A percentile compares a stretch with the other conserved stretches of the same genome.
Conservation (phyloP, 306 rosid species). For the Cotoneaster glaucophyllus region DNA sequence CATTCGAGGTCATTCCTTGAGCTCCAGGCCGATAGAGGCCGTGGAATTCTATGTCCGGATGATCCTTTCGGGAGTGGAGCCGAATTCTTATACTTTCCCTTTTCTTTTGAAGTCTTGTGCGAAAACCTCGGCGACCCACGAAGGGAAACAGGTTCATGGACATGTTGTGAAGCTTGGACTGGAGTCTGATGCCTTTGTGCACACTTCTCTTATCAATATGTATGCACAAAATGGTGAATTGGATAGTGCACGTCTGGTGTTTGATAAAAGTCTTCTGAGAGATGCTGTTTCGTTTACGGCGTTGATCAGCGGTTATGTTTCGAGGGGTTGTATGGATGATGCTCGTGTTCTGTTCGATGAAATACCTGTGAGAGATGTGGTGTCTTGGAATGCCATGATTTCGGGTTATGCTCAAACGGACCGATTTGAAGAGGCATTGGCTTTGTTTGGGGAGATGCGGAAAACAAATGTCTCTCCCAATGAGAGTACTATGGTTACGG, state of each 20-base stretch:
- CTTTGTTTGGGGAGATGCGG: conserved; percentile 50
- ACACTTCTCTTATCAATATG: conserved; percentile 58
- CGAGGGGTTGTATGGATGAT: conserved; percentile 45
- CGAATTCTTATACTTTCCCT: conserved; percentile 76
- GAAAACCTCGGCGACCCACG: conserved; percentile 32
- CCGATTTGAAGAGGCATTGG: conserved; percentile 51
- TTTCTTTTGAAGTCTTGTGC: conserved; percentile 59
- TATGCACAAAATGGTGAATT: conserved; percentile 49
- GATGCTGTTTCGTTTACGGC: conserved; percentile 76
- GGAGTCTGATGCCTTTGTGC: conserved; percentile 42
- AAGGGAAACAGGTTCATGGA: conserved; percentile 63
- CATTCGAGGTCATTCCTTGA: conserved; percentile 48
- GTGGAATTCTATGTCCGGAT: conserved; percentile 29
- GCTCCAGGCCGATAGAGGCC: conserved; percentile 31
- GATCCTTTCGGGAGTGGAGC: conserved; percentile 37
- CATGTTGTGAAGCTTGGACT: conserved; percentile 54
- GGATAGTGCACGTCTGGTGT: conserved; percentile 44
- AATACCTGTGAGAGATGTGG: conserved; percentile 55
- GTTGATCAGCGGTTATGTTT: conserved; percentile 50
- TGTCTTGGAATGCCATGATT: conserved; percentile 88
- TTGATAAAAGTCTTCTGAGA: conserved; percentile 49
- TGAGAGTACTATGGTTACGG: conserved; percentile 52
- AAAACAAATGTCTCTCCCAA: conserved; percentile 33
- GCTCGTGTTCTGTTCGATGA: conserved; percentile 56
- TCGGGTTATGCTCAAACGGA: conserved; percentile 57